These are phyloP conservation scores for Lactarius pseudohatsudake DNA, from an alignment of 768 basidiomycete genomes.

Conservation along the genomic window DNA sequence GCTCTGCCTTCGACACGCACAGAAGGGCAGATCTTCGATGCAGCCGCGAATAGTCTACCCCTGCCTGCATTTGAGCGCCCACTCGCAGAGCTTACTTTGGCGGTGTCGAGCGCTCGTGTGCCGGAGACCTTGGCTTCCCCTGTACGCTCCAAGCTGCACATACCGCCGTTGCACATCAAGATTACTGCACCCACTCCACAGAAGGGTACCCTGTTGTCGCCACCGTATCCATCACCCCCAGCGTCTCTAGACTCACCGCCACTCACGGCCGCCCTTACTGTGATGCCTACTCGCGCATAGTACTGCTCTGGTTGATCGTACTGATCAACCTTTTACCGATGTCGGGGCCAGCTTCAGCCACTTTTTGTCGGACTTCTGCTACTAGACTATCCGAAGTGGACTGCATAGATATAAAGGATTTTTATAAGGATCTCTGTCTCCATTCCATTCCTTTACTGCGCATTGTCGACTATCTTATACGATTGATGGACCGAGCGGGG, in stretches of 20 bases:
- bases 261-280: conserved; percentile 20
- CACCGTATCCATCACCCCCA: conserved; percentile 43
- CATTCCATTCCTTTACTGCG: conserved; percentile 1
- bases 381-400: neutral
- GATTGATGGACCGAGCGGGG: conserved; percentile 1
- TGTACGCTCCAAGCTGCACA: conserved; percentile 25
- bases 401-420: conserved; percentile 8
- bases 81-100: neutral
- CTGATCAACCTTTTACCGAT: neutral
- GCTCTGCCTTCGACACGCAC: conserved; percentile 64
- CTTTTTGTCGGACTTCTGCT: too few relatives aligned
- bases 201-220: conserved; percentile 27
- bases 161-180: conserved; percentile 33
- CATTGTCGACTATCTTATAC: neutral
- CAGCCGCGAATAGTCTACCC: conserved; percentile 39
- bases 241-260: conserved; percentile 43
- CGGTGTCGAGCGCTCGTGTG: conserved; percentile 16
- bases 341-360: neutral
- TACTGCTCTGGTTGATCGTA: neutral
- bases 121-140: conserved; percentile 10
- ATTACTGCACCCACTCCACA: conserved; percentile 31
- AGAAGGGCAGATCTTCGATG: conserved; percentile 54
- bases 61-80: conserved; percentile 23
- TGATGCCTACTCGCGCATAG: conserved; percentile 21
- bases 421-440: neutral